Evolutionary conservation across 768 basidiomycete genomes (phyloP).

Genomic region (Boletus insuetus): DNA sequence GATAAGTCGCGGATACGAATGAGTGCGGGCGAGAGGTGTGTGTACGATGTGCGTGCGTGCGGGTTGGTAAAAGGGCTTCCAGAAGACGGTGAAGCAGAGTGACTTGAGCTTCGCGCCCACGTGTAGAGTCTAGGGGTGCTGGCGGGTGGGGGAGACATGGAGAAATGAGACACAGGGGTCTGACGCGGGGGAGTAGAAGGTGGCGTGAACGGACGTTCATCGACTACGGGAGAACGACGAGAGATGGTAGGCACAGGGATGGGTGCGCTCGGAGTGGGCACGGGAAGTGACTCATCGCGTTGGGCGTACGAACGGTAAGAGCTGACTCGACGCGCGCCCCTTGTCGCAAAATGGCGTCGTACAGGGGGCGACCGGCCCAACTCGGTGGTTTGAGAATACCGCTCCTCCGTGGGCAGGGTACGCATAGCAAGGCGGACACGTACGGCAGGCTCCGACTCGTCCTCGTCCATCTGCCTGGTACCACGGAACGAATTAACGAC

Average conservation of each 20-base stretch:
- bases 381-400: slow-evolving; percentile 4
- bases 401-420: slow-evolving; percentile 3
- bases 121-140: slow-evolving; percentile 57
- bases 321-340: not conserved
- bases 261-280: slow-evolving; percentile 26
- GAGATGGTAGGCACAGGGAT: slow-evolving; percentile 29
- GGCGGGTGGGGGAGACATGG: slow-evolving; percentile 55
- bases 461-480: slow-evolving; percentile 22
- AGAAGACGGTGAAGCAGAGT: slow-evolving; percentile 35
- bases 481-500: slow-evolving; percentile 36
- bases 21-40: slow-evolving; percentile 50
- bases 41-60: slow-evolving; percentile 54
- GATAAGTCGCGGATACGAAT: slow-evolving; percentile 44
- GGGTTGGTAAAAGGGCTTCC: slow-evolving; percentile 57
- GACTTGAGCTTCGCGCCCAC: slow-evolving; percentile 41
- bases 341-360: slow-evolving; percentile 4
- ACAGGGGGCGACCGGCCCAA: not conserved
- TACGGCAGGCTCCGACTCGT: slow-evolving; percentile 13
- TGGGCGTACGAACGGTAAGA: not conserved
- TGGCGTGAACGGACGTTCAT: slow-evolving; percentile 17
- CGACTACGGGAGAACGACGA: slow-evolving; percentile 17
- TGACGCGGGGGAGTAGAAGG: slow-evolving; percentile 35
- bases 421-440: slow-evolving; percentile 26
- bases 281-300: slow-evolving; percentile 6
- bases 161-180: slow-evolving; percentile 17